Evolutionary conservation across 495 filamentous ascomycete genomes (phyloP).

Genomic region (Talaromyces adpressus): DNA sequence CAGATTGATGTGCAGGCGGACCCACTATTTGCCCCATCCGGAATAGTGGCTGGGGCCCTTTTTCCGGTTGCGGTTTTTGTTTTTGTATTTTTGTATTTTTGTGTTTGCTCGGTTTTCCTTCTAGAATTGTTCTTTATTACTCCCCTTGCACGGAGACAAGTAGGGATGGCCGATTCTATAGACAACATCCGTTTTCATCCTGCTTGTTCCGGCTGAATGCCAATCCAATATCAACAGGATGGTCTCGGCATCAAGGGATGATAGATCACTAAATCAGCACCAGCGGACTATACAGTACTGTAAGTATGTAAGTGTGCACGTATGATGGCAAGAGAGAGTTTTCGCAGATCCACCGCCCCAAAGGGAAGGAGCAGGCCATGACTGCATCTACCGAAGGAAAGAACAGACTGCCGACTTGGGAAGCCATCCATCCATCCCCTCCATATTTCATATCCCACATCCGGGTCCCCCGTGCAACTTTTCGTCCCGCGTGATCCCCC

Average conservation of each 20-base stretch:
- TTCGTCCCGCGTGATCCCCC: conserved; percentile 2
- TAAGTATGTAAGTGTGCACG: too few species aligned
- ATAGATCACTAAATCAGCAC: too few species aligned
- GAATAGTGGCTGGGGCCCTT: neutral
- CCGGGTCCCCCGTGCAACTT: neutral
- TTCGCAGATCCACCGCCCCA: neutral
- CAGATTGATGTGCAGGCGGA: neutral
- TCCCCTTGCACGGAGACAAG: too few species aligned
- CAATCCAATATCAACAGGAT: neutral
- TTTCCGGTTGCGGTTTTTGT: neutral
- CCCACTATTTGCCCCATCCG: neutral
- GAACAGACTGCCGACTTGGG: neutral
- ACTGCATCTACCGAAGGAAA: neutral
- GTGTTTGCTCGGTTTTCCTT: neutral
- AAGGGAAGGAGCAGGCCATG: neutral
- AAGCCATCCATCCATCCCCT: neutral
- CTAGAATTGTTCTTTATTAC: neutral
- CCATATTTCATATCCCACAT: neutral
- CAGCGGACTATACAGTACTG: too few species aligned
- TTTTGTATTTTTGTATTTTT: neutral
- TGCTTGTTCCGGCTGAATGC: neutral
- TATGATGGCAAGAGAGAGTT: neutral
- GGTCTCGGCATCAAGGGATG: neutral
- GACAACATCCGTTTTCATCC: neutral
- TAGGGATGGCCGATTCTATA: too few species aligned